Evolutionary conservation across 2,329 filamentous ascomycete genomes (phyloP).

Genomic region (Apiospora koreana): DNA sequence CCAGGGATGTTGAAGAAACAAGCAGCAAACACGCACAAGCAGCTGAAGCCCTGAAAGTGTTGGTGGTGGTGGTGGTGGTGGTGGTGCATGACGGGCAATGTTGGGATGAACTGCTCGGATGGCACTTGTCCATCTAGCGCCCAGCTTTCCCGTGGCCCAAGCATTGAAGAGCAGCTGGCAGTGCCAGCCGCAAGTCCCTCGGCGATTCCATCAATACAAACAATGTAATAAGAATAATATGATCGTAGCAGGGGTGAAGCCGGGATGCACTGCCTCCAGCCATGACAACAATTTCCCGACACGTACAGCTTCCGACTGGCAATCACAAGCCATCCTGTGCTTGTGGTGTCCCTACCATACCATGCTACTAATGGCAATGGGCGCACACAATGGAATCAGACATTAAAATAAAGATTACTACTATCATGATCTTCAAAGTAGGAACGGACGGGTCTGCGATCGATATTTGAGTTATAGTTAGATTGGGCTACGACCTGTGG

Average conservation of each 20-base stretch:
- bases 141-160: not conserved
- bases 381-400: not conserved
- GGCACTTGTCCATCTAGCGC: no score
- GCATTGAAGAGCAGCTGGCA: not conserved
- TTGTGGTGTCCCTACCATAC: no score
- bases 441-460: not conserved
- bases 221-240: not conserved
- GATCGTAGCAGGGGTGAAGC: not conserved
- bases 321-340: not conserved
- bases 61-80: no score
- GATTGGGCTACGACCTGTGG: not conserved
- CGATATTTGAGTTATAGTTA: not conserved
- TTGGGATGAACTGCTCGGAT: not conserved
- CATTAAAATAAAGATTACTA: not conserved
- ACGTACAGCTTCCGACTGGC: not conserved
- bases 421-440: not conserved
- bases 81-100: not conserved
- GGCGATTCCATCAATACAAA: not conserved
- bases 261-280: not conserved
- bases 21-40: no score
- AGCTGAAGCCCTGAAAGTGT: no score
- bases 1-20: no score
- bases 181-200: no score
- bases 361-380: no score
- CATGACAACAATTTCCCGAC: slow-evolving; percentile 3